Evolutionary conservation across 1,284 basidiomycete species (phyloP).

Genomic region (Meira nashicola): DNA sequence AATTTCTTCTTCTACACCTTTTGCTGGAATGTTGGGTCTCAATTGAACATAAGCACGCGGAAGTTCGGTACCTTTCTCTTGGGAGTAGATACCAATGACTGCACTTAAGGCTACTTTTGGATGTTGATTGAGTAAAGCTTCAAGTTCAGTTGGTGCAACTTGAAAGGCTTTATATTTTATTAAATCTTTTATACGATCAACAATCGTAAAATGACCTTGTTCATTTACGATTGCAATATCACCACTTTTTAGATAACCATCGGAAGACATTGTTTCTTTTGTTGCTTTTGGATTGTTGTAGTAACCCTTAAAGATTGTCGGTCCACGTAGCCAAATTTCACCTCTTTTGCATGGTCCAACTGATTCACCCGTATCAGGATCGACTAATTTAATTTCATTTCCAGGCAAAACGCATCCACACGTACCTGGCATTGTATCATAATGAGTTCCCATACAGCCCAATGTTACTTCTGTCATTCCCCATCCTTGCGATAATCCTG

Average conservation of each 20-base stretch:
- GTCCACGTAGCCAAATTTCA: conserved; percentile 26
- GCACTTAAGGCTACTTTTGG: conserved; percentile 27
- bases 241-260: conserved; percentile 43
- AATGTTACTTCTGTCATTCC: conserved; percentile 36
- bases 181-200: conserved; percentile 44
- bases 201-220: conserved; percentile 32
- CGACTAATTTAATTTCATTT: conserved; percentile 19
- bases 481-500: conserved; percentile 20
- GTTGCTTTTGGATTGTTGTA: conserved; percentile 36
- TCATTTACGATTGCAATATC: conserved; percentile 34
- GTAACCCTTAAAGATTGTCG: conserved; percentile 28
- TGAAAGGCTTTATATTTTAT: conserved; percentile 49
- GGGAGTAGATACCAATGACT: conserved; percentile 35
- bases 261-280: conserved; percentile 64
- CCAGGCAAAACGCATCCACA: conserved; percentile 25
- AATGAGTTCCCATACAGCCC: conserved; percentile 19
- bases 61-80: conserved; percentile 20
- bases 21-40: neutral
- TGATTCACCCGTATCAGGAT: conserved; percentile 18
- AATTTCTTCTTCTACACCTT: conserved; percentile 8
- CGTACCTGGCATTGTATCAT: conserved; percentile 17
- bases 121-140: conserved; percentile 11
- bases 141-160: conserved; percentile 31
- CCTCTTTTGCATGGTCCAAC: conserved; percentile 22
- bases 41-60: conserved; percentile 10